Evolutionary conservation across 2,329 filamentous ascomycete species (phyloP), one percentile per base, ranked within the genome.

Genomic region (Pestalotiopsis sp.): DNA sequence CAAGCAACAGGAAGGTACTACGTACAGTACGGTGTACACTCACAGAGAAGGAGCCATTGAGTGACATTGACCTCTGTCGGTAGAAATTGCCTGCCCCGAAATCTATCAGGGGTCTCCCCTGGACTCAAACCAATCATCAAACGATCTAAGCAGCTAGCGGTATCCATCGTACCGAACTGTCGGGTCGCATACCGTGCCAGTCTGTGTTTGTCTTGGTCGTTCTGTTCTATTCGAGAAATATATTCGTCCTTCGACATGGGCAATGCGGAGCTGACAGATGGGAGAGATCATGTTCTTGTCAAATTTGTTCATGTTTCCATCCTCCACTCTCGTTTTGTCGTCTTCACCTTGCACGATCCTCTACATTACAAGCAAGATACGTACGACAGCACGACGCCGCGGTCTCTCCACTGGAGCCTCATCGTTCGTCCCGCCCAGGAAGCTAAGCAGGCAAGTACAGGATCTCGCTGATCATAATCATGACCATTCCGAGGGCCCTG

Each of bases 51-150:
- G 41, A n/a, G 20, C 45, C 17, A n/a, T 49, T 49, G 45, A 49
- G 7, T 17, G 45, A 17, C 45, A 12, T 27, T 23, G 23, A 62
- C 14, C 31, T 23, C 31, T 36, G 31, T 36, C 31, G 31, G 14
- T 62, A 20, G 25, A 62, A 39, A 62, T 62, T 62, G 59, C 59
- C 59, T 62, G 59, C 59, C 59, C 27, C 25, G 36, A 62, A 62
- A 20, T 5, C 20, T 14, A 39, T 12, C 31, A 52, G 45, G 59
- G n/a, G 7, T 36, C n/a, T 11, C 59, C 59, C 27, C 17, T 62
- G 31, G 14, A 7, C 27, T 39, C n/a, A 36, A 39, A 20, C 59
- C 59, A 62, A 62, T 62, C 59, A 62, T 23, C 6, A 39, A 62
- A 39, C 59, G 38, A 39, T 1, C 36, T 62, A 41, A 12, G 27